Evolutionary conservation across 2,329 filamentous ascomycete species (phyloP).

Genomic region (Aspergillus spinulosporus): DNA sequence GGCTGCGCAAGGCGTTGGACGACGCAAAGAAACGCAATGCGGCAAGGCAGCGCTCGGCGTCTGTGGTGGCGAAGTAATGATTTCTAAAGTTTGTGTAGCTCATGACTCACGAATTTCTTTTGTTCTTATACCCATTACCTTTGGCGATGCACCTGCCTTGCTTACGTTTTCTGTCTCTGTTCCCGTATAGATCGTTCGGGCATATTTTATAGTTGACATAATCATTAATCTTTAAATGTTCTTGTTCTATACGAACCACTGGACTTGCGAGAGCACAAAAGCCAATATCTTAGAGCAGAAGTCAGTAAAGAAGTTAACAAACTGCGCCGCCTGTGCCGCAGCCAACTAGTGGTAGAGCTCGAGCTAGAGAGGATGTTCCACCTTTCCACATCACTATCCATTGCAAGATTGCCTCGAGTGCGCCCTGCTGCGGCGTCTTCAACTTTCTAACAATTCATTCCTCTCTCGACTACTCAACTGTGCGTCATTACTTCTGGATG

Average conservation of each 20-base stretch:
- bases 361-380: not conserved
- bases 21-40: conserved; percentile 57
- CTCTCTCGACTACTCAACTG: not conserved
- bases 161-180: not conserved
- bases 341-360: not conserved
- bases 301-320: not conserved
- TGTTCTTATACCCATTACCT: conserved; percentile 5
- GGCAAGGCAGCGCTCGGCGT: conserved; percentile 17
- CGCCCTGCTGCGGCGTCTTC: conserved; percentile 8
- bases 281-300: not conserved
- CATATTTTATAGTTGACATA: not conserved
- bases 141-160: conserved; percentile 4
- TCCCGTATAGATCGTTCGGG: not conserved
- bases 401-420: not conserved
- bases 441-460: not conserved
- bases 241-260: not conserved
- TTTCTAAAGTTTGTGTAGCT: not conserved
- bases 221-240: not conserved
- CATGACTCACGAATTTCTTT: conserved; percentile 7
- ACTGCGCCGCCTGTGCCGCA: conserved; percentile 7
- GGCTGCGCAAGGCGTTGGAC: conserved; percentile 53
- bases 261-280: not conserved
- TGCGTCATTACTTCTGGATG: not conserved
- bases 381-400: not conserved
- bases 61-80: conserved; percentile 20